phyloP scores from a whole-genome alignment of 768 basidiomycete species.

The Hemileccinum impolitum region DNA sequence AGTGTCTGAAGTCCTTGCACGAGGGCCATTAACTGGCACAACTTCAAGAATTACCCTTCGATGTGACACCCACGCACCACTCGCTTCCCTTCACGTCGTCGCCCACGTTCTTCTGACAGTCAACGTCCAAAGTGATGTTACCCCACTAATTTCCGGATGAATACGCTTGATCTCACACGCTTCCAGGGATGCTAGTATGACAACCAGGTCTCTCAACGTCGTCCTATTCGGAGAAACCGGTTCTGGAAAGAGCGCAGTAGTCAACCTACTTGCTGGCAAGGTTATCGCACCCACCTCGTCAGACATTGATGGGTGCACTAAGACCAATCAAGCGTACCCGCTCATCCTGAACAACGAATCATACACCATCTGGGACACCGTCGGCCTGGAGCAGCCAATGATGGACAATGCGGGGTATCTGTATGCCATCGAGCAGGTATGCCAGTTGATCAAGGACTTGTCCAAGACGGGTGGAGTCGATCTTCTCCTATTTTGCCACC shows the following conservation, averaged over 20 bases:
- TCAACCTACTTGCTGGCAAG: not conserved
- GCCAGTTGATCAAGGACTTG: not conserved
- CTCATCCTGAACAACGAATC: not conserved
- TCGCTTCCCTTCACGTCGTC: too few relatives aligned
- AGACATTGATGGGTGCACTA: slow-evolving; percentile 1
- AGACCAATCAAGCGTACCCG: not conserved
- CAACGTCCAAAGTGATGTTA: not conserved
- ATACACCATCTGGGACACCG: slow-evolving; percentile 1
- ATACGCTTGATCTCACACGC: not conserved
- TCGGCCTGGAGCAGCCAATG: slow-evolving; percentile 2
- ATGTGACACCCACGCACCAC: not conserved
- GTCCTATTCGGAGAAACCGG: slow-evolving; percentile 1
- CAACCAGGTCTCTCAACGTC: not conserved
- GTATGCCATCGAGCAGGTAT: not conserved
- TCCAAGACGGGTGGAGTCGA: not conserved
- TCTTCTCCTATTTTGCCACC: slow-evolving; percentile 1
- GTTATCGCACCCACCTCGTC: not conserved
- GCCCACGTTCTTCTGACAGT: not conserved
- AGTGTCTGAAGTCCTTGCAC: not conserved
- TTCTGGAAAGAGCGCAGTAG: slow-evolving; percentile 1
- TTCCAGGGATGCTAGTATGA: not conserved
- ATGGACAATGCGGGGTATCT: not conserved
- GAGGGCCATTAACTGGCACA: not conserved
- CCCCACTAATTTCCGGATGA: not conserved
- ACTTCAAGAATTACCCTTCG: too few relatives aligned